Conservation (phyloP, 2,329 filamentous ascomycete genomes). For the Verticillium dahliae region DNA sequence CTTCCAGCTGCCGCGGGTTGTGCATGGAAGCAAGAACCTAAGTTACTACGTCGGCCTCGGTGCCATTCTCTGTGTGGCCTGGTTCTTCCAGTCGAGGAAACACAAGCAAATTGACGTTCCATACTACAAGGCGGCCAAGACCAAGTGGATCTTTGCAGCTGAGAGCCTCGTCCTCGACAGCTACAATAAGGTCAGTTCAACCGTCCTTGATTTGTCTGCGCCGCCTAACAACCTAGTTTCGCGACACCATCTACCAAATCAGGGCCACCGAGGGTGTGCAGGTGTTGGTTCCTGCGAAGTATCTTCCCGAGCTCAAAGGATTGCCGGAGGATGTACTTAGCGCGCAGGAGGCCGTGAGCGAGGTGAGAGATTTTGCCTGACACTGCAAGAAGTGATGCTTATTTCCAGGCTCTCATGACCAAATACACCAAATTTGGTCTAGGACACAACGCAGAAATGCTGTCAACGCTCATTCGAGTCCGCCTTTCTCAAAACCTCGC, state of each 20-base stretch:
- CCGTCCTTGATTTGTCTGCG: neutral
- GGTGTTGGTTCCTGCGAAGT: slow-evolving; percentile 36
- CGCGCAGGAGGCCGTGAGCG: slow-evolving; percentile 39
- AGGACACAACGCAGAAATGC: slow-evolving; percentile 36
- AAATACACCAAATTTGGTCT: slow-evolving; percentile 44
- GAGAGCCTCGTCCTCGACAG: slow-evolving; percentile 40
- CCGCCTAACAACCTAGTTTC: slow-evolving; percentile 27
- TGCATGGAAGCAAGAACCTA: slow-evolving; percentile 21
- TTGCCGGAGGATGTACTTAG: slow-evolving; percentile 42
- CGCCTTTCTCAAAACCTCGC: slow-evolving; percentile 41
- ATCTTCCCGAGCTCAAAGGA: slow-evolving; percentile 39
- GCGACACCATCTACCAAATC: slow-evolving; percentile 43
- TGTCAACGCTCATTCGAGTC: slow-evolving; percentile 36
- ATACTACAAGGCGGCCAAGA: slow-evolving; percentile 39
- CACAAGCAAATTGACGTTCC: slow-evolving; percentile 29
- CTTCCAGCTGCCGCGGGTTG: slow-evolving; percentile 17
- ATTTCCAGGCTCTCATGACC: slow-evolving; percentile 37
- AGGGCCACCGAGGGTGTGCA: slow-evolving; percentile 43
- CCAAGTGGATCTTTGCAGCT: slow-evolving; percentile 45
- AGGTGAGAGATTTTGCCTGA: slow-evolving; percentile 23
- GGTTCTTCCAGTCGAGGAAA: slow-evolving; percentile 28
- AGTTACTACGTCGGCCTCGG: slow-evolving; percentile 35
- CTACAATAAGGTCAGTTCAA: slow-evolving; percentile 37
- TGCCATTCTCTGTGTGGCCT: slow-evolving; percentile 27
- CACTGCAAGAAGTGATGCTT: neutral